Base-by-base conservation (phyloP, 495 filamentous ascomycete genomes). In the Penicillium silybi region DNA sequence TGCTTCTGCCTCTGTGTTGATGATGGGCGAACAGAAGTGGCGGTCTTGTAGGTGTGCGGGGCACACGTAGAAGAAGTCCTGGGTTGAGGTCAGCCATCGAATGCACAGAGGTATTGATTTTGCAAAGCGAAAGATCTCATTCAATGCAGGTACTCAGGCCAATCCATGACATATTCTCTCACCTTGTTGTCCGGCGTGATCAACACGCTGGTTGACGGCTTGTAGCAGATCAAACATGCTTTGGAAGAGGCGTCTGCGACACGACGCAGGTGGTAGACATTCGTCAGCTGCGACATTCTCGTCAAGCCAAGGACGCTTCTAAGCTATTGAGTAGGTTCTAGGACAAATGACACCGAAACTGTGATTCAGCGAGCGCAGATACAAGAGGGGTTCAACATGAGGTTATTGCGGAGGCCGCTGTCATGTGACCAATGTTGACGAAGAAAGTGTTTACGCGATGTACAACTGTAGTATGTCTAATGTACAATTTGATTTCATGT, bases 21-120 rank as follows among this genome's bases (percentile, higher is more conserved):
- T 76, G 52, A 91, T 86, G 11, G 92, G 86, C 13, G 80, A 82
- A 62, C 86, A 90, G 67, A 95, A 96, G 11, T 85, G 79, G 19
- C 78, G 76, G 63, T 98, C 93, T 63, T 88, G 89, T 9, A 97
- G 77, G 67, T 98, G 93, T 39, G 79, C 74, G 13, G 84, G 79
- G 61, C 93, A 98, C 26, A 92, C 79, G 64, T 95, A 96, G 69
- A 98, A 97, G 75, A 88, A 96, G 66, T 98, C 93, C 89, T 95
- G 40, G 20, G 9, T n/a, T n/a, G 35, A 18, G 13, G 16, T 54
- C 42, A 50, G 48, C 27, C 15, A 26, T 8, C n/a, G 11, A 13
- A 32, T 42, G 11, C 5, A 62, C 42, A 6, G 23, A 26, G 9
- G 10, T 11, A 13, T 2, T 2, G 29, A 0, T 32, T 32, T n/a